These are phyloP conservation scores for Aspergillus calidoustus DNA, from an alignment of 2,329 filamentous ascomycete species.

Conservation along the genomic window DNA sequence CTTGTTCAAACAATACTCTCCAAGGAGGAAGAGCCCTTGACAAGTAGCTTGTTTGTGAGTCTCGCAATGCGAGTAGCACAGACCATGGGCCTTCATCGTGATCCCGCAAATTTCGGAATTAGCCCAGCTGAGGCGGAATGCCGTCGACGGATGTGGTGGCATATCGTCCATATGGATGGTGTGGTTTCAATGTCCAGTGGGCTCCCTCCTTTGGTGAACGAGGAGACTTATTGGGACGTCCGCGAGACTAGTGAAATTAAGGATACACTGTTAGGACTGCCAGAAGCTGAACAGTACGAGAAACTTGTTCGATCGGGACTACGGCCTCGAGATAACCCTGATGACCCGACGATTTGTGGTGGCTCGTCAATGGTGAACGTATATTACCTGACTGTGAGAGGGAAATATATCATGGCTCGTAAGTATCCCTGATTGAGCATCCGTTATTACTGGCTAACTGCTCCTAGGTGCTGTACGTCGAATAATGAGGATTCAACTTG, in stretches of 20 bases:
- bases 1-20: slow-evolving; percentile 53
- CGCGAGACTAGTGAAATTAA: slow-evolving; percentile 52
- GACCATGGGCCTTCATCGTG: slow-evolving; percentile 54
- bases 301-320: slow-evolving; percentile 37
- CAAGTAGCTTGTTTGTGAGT: slow-evolving; percentile 54
- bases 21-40: slow-evolving; percentile 55
- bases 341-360: slow-evolving; percentile 47
- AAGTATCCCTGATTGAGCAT: slow-evolving; percentile 24
- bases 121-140: slow-evolving; percentile 50
- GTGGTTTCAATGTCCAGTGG: slow-evolving; percentile 56
- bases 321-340: slow-evolving; percentile 45
- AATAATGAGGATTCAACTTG: slow-evolving; percentile 50
- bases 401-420: slow-evolving; percentile 53
- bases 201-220: slow-evolving; percentile 51
- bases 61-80: slow-evolving; percentile 53
- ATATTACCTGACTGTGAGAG: slow-evolving; percentile 48
- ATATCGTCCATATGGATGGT: slow-evolving; percentile 55
- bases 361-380: slow-evolving; percentile 48
- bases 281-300: slow-evolving; percentile 44
- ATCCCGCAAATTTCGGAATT: slow-evolving; percentile 54
- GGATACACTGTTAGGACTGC: slow-evolving; percentile 47
- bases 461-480: slow-evolving; percentile 45
- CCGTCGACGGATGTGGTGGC: slow-evolving; percentile 54
- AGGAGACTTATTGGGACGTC: slow-evolving; percentile 55
- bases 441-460: background rate